Evolutionary conservation across 1,139 yeast species (phyloP).

Genomic region (Taphrina betulina): DNA sequence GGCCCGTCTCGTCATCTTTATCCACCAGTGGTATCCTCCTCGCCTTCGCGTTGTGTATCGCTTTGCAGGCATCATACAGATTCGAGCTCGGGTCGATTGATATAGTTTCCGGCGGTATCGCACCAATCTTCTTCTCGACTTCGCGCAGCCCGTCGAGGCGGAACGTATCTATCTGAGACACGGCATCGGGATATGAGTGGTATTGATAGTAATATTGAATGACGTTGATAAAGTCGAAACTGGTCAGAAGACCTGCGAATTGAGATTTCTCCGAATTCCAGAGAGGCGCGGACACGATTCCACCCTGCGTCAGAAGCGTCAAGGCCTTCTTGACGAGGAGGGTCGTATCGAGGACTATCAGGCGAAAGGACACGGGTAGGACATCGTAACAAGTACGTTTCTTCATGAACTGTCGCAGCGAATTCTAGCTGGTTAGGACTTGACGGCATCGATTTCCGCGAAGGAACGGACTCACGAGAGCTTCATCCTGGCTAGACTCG

Average conservation of each 20-base stretch:
- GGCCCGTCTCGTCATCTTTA: conserved; percentile 84
- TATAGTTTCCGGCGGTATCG: conserved; percentile 80
- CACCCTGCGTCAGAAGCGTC: conserved; percentile 85
- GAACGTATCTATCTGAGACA: conserved; percentile 82
- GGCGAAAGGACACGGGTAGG: conserved; percentile 87
- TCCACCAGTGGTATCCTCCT: conserved; percentile 93
- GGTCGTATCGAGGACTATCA: conserved; percentile 91
- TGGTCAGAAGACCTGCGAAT: conserved; percentile 91
- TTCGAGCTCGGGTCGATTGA: conserved; percentile 91
- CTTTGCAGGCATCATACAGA: conserved; percentile 88
- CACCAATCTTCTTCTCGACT: conserved; percentile 85
- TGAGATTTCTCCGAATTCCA: conserved; percentile 90
- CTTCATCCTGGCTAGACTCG: conserved; percentile 9
- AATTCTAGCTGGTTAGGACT: not conserved
- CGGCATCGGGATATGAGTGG: conserved; percentile 62
- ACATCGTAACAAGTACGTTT: conserved; percentile 96
- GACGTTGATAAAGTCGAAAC: conserved; percentile 90
- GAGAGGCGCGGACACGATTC: conserved; percentile 89
- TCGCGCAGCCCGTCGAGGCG: conserved; percentile 74
- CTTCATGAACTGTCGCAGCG: conserved; percentile 56
- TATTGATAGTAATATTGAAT: conserved; percentile 90
- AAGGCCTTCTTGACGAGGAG: conserved; percentile 85
- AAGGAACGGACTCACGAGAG: not conserved
- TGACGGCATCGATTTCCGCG: not conserved
- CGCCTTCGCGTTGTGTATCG: conserved; percentile 85